Evolutionary conservation across 1,139 yeast species (phyloP).

Genomic region (Taiozyma sp.): DNA sequence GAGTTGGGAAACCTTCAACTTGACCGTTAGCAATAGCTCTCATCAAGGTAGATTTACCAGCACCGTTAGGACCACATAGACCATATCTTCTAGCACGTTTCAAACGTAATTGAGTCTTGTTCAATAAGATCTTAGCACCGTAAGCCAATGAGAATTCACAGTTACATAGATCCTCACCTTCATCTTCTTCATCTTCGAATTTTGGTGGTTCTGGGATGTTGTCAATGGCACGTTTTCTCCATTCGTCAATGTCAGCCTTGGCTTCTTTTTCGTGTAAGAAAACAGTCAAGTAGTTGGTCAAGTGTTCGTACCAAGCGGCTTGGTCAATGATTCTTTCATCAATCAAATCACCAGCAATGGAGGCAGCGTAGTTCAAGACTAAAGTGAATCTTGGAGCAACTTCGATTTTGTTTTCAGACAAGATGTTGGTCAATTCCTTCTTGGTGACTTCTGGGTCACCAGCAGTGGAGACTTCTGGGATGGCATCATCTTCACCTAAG

Average conservation of each 20-base stretch:
- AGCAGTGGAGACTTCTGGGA: slow-evolving; percentile 97
- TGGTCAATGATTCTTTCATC: slow-evolving; percentile 97
- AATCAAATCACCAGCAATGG: slow-evolving; percentile 97
- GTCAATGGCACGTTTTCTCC: slow-evolving; percentile 94
- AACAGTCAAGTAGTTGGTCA: slow-evolving; percentile 92
- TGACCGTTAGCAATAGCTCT: slow-evolving; percentile 99
- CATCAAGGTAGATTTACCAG: slow-evolving; percentile 99
- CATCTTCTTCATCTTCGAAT: slow-evolving; percentile 98
- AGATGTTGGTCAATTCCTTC: slow-evolving; percentile 70
- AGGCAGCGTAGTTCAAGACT: slow-evolving; percentile 80
- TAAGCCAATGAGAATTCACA: slow-evolving; percentile 99
- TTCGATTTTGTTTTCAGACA: slow-evolving; percentile 48
- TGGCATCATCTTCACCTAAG: slow-evolving; percentile 79
- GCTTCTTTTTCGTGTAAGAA: slow-evolving; percentile 93
- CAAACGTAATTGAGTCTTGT: slow-evolving; percentile 98
- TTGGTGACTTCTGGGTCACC: slow-evolving; percentile 92
- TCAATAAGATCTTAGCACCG: slow-evolving; percentile 99
- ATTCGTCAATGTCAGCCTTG: slow-evolving; percentile 85
- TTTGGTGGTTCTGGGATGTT: slow-evolving; percentile 95
- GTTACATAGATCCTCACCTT: slow-evolving; percentile 99
- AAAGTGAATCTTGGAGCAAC: slow-evolving; percentile 71
- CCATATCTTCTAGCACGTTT: slow-evolving; percentile 99
- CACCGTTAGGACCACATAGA: slow-evolving; percentile 99
- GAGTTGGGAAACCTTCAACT: slow-evolving; percentile 99
- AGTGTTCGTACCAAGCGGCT: slow-evolving; percentile 80